A percentile compares a stretch with the other conserved stretches of the same genome.
These are phyloP conservation scores for Lactarius indigo DNA, from an alignment of 768 basidiomycete genomes.

Conservation along the genomic window DNA sequence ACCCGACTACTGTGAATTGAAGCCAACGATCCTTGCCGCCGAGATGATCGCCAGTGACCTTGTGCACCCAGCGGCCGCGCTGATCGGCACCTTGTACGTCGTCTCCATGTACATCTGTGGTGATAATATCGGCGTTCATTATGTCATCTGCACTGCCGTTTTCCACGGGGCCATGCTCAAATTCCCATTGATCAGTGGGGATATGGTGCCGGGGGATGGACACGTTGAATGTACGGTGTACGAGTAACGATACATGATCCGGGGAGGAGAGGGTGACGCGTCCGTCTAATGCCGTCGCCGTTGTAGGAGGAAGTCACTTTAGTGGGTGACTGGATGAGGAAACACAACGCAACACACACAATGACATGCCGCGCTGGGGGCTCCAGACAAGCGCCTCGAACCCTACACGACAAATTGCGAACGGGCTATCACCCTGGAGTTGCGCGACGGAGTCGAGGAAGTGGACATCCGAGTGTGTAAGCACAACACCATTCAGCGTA, in stretches of 20 bases:
- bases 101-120: slow-evolving; percentile 25
- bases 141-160: slow-evolving; percentile 41
- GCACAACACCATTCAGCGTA: slow-evolving; percentile 79
- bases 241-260: slow-evolving; percentile 86
- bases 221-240: slow-evolving; percentile 91
- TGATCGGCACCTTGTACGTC: slow-evolving; percentile 38
- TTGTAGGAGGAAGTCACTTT: neutral
- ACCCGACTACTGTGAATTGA: slow-evolving; percentile 90
- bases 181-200: slow-evolving; percentile 73
- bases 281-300: slow-evolving; percentile 51
- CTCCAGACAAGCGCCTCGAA: slow-evolving; percentile 91
- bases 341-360: slow-evolving; percentile 48
- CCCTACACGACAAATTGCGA: slow-evolving; percentile 63
- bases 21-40: slow-evolving; percentile 66
- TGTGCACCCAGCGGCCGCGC: slow-evolving; percentile 79
- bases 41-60: slow-evolving; percentile 60
- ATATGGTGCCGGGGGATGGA: slow-evolving; percentile 94
- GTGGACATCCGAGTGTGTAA: slow-evolving; percentile 75
- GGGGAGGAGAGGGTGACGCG: slow-evolving; percentile 86
- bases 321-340: neutral
- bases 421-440: slow-evolving; percentile 83
- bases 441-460: slow-evolving; percentile 63
- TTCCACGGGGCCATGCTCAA: slow-evolving; percentile 80
- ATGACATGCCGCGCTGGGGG: slow-evolving; percentile 74
- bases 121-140: slow-evolving; percentile 10